Base-by-base conservation (phyloP, 2,329 filamentous ascomycete genomes). In the Penicillium polonicum region DNA sequence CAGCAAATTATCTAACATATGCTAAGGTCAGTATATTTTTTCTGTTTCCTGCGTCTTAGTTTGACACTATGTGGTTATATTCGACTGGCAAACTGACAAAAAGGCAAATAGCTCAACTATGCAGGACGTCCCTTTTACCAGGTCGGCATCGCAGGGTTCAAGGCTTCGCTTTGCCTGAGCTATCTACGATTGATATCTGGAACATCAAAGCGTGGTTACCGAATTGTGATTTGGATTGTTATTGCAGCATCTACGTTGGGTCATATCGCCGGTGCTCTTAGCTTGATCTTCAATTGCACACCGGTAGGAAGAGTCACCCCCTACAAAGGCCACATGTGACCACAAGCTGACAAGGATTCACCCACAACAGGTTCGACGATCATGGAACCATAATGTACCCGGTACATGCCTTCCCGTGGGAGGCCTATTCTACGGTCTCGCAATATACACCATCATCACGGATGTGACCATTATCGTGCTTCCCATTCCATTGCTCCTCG, bases 91-190 rank as follows among this genome's bases (percentile, higher is more conserved):
- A 41, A 10, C 33, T 49, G 27, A 41, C 21, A 19, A 53, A 38
- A 25, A 35, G 5, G 0, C 8, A 19, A 48, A 10, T 27, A 80
- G 54, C 70, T 82, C 64, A 84, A 84, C 66, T 84, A 77, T 60
- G 79, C 79, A 5, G 82, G 81, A 2, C 76, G 82, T 3, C 82
- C 82, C 0, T 77, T 84, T 44, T 84, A 84, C 59, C 81, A 83
- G 60, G 49, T 82, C 8, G 82, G 82, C 38, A 82, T 84, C 66
- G 80, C 79, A 58, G 82, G 82, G 57, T 84, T 84, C 76, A 84
- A 84, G 65, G 78, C 83, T 29, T 80, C 82, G 0, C 71, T 84
- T 2, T 72, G 82, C 56, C 78, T 83, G 63, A 82, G 79, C 60
- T 84, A 83, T 60, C 68, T 83, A 19, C 77, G 80, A 6, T 74